These are phyloP conservation scores for Phytopythium cucurbitacearum DNA, from an alignment of 352 stramenopile genomes.

Conservation along the genomic window DNA sequence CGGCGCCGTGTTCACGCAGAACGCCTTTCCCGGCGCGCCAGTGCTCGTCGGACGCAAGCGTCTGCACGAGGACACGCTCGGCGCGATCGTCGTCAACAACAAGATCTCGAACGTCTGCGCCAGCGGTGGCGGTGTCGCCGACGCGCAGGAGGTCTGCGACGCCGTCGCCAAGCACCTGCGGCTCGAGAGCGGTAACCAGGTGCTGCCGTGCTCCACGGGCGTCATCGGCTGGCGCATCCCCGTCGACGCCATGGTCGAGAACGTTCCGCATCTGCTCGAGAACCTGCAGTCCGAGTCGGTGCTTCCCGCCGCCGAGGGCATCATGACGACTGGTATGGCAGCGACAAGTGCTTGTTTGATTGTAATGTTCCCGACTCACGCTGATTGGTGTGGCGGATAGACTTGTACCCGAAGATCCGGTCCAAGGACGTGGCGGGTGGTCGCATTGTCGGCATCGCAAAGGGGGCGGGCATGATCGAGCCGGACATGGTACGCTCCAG, in stretches of 20 bases:
- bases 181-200: slow-evolving; percentile 74
- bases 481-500: slow-evolving; percentile 92
- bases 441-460: slow-evolving; percentile 96
- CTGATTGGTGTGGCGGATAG: slow-evolving; percentile 14
- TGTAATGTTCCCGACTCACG: not conserved
- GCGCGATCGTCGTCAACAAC: slow-evolving; percentile 98
- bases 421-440: slow-evolving; percentile 77
- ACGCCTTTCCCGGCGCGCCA: slow-evolving; percentile 87
- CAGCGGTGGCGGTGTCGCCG: slow-evolving; percentile 88
- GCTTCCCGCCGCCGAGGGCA: slow-evolving; percentile 91
- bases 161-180: slow-evolving; percentile 87
- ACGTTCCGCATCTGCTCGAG: slow-evolving; percentile 71
- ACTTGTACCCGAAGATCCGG: slow-evolving; percentile 90
- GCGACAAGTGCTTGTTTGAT: no score
- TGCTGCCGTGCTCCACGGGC: slow-evolving; percentile 95
- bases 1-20: slow-evolving; percentile 89
- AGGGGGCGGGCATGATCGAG: slow-evolving; percentile 99
- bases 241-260: slow-evolving; percentile 86
- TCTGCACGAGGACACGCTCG: slow-evolving; percentile 86
- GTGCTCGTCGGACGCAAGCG: slow-evolving; percentile 90
- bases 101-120: slow-evolving; percentile 99
- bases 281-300: slow-evolving; percentile 92
- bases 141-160: slow-evolving; percentile 92
- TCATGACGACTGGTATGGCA: slow-evolving; percentile 94
- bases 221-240: slow-evolving; percentile 99